These are phyloP conservation scores for Leptographium wingfieldii DNA, from an alignment of 2,329 filamentous ascomycete species.

Conservation along the genomic window DNA sequence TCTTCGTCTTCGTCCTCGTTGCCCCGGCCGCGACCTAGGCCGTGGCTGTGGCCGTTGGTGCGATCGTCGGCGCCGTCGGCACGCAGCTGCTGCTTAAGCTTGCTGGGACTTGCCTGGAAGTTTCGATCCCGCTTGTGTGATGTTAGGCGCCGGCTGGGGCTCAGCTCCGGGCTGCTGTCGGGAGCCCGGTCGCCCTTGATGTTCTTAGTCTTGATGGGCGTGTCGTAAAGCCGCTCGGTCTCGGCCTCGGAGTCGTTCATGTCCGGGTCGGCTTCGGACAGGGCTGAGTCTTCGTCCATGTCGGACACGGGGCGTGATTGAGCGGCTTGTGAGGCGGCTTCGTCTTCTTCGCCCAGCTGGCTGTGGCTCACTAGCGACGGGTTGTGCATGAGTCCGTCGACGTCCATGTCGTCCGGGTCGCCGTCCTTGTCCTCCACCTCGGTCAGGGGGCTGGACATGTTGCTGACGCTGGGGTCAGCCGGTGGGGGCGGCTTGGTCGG, in stretches of 20 bases:
- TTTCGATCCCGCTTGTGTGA: slow-evolving; percentile 8
- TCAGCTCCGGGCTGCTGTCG: slow-evolving; percentile 46
- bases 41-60: slow-evolving; percentile 13
- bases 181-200: slow-evolving; percentile 14
- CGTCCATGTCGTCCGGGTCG: slow-evolving; percentile 51
- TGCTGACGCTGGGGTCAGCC: slow-evolving; percentile 49
- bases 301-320: slow-evolving; percentile 8
- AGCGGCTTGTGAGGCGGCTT: slow-evolving; percentile 13
- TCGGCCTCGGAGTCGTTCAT: slow-evolving; percentile 70
- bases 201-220: slow-evolving; percentile 49
- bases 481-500: slow-evolving; percentile 22
- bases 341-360: slow-evolving; percentile 12
- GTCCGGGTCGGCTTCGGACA: slow-evolving; percentile 38
- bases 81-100: slow-evolving; percentile 46
- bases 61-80: slow-evolving; percentile 20
- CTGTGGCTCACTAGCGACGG: slow-evolving; percentile 5
- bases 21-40: neutral
- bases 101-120: slow-evolving; percentile 51
- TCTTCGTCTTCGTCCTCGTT: slow-evolving; percentile 26
- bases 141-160: slow-evolving; percentile 20
- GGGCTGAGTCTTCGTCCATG: slow-evolving; percentile 27
- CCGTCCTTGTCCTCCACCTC: slow-evolving; percentile 74
- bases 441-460: slow-evolving; percentile 80
- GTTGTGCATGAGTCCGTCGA: slow-evolving; percentile 22
- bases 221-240: slow-evolving; percentile 83